Base-by-base conservation (phyloP, 257 asterid species). In the Thymus mandschuricus region DNA sequence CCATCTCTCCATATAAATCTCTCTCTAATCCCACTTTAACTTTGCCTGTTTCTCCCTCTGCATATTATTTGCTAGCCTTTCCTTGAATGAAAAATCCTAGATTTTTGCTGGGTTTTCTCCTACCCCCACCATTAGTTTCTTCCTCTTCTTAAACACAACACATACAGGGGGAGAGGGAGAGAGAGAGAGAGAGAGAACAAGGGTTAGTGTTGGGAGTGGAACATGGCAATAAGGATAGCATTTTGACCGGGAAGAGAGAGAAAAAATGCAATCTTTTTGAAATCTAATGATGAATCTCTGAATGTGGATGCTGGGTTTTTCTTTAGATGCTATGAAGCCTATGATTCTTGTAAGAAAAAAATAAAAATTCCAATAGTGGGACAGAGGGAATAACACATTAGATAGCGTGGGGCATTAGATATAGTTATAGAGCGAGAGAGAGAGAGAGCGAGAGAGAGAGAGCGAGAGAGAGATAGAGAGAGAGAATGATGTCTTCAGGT, bases 401-500 rank as follows among this genome's bases (percentile, higher is more conserved):
- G 75, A 41, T 45, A 31, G 34, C 61, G 76, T 68, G 76, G 73
- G 68, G 62, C 57, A 71, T 40, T 57, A 66, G 66, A 21, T 21
- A 21, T 21, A 21, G 21, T 21, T 21, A 21, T 21, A 21, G 21
- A 21, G 21, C 21, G 21, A 21, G 21, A 21, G 21, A 21, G 21
- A 21, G 21, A 21, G 21, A 0, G 21, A 21, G 21, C 0, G 21
- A 21, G 21, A 21, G 21, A 21, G 0, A 21, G 21, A 21, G 21
- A 21, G 75, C 21, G 73, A 64, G 45, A 35, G 31, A 78, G 21
- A 21, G 0, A 21, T 0, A 21, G 21, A 21, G 75, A 29, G 73
- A 64, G 45, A 35, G 31, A 78, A 84, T 76, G 88, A 87, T 81
- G 78, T 82, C 89, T 86, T 71, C 89, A 8, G 82, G 91, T 74